Evolutionary conservation across 1,139 yeast genomes (phyloP), one percentile per base, ranked within the genome.

Genomic region (Debaryomyces robertsiae): DNA sequence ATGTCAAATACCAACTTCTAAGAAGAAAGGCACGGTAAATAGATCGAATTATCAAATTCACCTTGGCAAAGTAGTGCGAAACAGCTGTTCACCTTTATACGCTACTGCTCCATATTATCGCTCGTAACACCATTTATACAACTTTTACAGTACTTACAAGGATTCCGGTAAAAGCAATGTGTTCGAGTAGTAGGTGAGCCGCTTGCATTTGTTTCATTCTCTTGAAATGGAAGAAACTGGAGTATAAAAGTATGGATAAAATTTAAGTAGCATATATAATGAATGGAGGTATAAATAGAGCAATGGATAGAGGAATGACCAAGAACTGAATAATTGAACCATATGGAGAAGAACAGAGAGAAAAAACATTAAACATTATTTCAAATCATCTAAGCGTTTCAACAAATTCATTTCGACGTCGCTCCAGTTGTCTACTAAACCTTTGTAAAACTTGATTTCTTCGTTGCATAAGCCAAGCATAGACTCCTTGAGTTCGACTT

Each of bases 371-470:
- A n/a, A 14, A 14, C 14, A 27, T 23, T 38, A 51, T 15, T 46
- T 51, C 39, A 69, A 53, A 44, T 66, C 72, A 36, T 68, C 69
- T 32, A 73, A 61, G 30, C 77, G 53, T 46, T 61, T 61, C 46
- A 60, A 49, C 41, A 81, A 62, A 37, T 67, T 70, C 43, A 61
- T 58, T 50, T 81, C 86, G 9, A 79, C 79, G 31, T 71, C 77
- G 22, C 79, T 73, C 94, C 96, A 89, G 48, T 82, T 83, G 30
- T 78, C 77, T 38, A 84, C 77, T 57, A 89, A 71, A n/a, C 77
- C 78, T 46, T 77, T 75, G 62, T 87, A 93, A 55, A 88, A 90
- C 28, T 75, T 74, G 43, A 88, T 82, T 61, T 93, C 88, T 48
- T 81, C 79, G 48, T 85, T 86, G 40, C 95, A 88, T 41, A 91